Conservation (phyloP, 2,329 filamentous ascomycete genomes). For the Onygenales sp. region DNA sequence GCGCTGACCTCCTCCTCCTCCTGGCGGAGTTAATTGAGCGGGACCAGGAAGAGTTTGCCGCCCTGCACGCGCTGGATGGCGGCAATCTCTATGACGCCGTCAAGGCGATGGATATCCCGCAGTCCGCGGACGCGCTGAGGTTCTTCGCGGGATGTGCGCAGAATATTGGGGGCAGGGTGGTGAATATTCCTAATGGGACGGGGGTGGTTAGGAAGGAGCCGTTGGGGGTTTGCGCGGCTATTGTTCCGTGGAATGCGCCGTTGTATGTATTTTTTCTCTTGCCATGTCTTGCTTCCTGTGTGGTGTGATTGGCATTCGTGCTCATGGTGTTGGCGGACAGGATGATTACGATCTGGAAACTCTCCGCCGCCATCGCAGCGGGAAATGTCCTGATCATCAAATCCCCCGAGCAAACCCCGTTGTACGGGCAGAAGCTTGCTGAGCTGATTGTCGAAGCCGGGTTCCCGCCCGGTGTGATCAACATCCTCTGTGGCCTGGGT, state of each 20-base stretch:
- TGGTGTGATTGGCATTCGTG: too few relatives aligned
- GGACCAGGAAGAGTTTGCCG: slow-evolving; percentile 18
- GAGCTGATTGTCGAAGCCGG: slow-evolving; percentile 50
- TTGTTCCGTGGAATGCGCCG: slow-evolving; percentile 23
- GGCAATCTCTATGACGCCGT: slow-evolving; percentile 17
- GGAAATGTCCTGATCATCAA: slow-evolving; percentile 57
- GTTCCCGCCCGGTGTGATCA: slow-evolving; percentile 53
- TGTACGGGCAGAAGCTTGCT: slow-evolving; percentile 53
- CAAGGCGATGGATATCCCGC: slow-evolving; percentile 16
- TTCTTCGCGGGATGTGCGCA: slow-evolving; percentile 24
- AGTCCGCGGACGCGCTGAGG: slow-evolving; percentile 15
- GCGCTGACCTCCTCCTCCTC: slow-evolving; percentile 14
- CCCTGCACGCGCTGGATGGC: slow-evolving; percentile 18
- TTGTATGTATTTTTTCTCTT: slow-evolving; percentile 12
- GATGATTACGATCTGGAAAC: slow-evolving; percentile 58
- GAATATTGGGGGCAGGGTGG: slow-evolving; percentile 19
- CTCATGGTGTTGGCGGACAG: too few relatives aligned
- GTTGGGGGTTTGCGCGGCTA: slow-evolving; percentile 20
- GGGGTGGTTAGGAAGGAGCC: slow-evolving; percentile 19
- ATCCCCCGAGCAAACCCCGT: slow-evolving; percentile 57
- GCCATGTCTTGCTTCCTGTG: too few relatives aligned
- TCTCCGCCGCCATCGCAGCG: slow-evolving; percentile 58
- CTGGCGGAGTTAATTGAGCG: slow-evolving; percentile 20
- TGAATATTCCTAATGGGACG: slow-evolving; percentile 16
- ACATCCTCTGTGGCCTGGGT: slow-evolving; percentile 64